Evolutionary conservation across 192 early-diverging fungal genomes (phyloP).

Genomic region (Cetraspora pellucida): DNA sequence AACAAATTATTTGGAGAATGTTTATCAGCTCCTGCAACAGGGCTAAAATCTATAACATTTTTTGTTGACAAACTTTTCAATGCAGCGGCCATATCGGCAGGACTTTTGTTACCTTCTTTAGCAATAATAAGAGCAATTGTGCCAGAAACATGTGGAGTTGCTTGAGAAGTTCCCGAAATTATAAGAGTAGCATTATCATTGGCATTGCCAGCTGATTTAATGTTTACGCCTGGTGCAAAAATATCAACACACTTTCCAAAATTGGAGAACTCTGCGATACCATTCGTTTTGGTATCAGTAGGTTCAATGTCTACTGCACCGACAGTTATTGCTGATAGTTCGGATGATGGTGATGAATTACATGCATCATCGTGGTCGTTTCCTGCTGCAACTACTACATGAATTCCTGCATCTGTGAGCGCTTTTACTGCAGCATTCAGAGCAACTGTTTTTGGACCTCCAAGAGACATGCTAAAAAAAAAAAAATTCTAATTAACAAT

Average conservation of each 20-base stretch:
- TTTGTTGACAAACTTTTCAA: not conserved
- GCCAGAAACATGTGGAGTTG: conserved; percentile 60
- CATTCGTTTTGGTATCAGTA: conserved; percentile 73
- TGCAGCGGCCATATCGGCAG: not conserved
- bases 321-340: conserved; percentile 73
- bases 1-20: conserved; percentile 41
- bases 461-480: conserved; percentile 48
- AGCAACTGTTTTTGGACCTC: conserved; percentile 32
- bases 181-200: conserved; percentile 32
- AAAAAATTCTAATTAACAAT: conserved; percentile 23
- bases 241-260: conserved; percentile 92
- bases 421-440: conserved; percentile 37
- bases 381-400: conserved; percentile 65
- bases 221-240: conserved; percentile 79
- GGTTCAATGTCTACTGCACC: too few relatives aligned
- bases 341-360: conserved; percentile 48
- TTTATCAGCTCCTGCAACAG: conserved; percentile 21
- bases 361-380: conserved; percentile 58
- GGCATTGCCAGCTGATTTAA: conserved; percentile 51
- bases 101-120: conserved; percentile 6
- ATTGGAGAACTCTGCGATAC: conserved; percentile 79
- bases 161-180: conserved; percentile 64
- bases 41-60: conserved; percentile 24
- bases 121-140: conserved; percentile 46
- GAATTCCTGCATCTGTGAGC: conserved; percentile 47